Evolutionary conservation across 495 filamentous ascomycete genomes (phyloP).

Genomic region (Friedmanniomyces endolithicus): DNA sequence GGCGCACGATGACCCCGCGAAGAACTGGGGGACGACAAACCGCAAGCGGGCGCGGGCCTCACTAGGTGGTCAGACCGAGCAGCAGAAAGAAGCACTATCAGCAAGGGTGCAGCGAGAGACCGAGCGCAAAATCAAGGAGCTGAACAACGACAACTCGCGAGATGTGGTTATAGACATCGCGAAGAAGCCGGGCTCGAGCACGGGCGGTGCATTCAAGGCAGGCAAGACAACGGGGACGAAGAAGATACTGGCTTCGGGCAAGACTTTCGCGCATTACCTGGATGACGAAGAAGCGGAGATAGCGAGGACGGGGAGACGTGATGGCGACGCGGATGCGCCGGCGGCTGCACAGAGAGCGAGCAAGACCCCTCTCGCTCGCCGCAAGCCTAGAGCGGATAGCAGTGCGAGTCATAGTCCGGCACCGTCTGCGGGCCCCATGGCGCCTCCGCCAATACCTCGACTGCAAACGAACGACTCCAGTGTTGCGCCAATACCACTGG

Average conservation of each 20-base stretch:
- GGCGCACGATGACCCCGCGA: constrained; percentile 39
- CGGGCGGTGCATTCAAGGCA: constrained; percentile 7
- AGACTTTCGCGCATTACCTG: constrained; percentile 83
- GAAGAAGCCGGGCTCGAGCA: constrained; percentile 33
- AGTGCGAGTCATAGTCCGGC: constrained; percentile 13
- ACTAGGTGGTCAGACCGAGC: constrained; percentile 12
- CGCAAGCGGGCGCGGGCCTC: constrained; percentile 46
- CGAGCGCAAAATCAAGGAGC: constrained; percentile 58
- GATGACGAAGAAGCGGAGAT: constrained; percentile 73
- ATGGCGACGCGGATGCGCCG: constrained; percentile 12
- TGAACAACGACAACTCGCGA: constrained; percentile 67
- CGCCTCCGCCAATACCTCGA: neutral
- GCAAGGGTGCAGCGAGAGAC: constrained; percentile 66
- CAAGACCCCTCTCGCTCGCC: constrained; percentile 19
- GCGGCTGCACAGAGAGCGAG: constrained; percentile 20
- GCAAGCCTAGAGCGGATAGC: constrained; percentile 8
- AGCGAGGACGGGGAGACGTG: constrained; percentile 22
- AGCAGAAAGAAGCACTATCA: constrained; percentile 44
- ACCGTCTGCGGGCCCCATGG: neutral
- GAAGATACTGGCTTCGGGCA: constrained; percentile 79
- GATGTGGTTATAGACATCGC: constrained; percentile 61
- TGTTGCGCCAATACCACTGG: neutral
- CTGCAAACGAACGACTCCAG: neutral
- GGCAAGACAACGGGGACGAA: constrained; percentile 69
- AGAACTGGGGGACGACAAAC: constrained; percentile 40